Base-by-base conservation (phyloP, 345 rosid genomes). In the Salix koriyanagi region DNA sequence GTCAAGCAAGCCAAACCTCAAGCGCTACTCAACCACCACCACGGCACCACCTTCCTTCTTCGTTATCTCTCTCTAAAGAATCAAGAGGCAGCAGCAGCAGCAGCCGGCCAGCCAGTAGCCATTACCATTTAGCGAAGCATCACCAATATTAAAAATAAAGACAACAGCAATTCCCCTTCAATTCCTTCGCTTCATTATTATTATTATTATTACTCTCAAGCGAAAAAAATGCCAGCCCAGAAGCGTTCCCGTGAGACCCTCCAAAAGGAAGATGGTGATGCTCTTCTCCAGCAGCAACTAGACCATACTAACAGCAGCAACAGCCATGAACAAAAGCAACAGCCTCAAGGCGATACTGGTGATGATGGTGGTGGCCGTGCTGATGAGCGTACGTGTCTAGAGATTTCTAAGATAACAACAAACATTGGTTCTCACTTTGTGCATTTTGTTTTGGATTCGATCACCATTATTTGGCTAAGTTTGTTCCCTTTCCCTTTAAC, bases 151-250 rank as follows among this genome's bases (percentile, higher is more conserved):
- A 46, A 46, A 46, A 14, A 15, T n/a, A 46, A 58, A 58, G 37
- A 58, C 26, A 23, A 10, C 44, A 41, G 13, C 44, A 58, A 58
- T 9, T 58, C 64, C 64, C 62, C 64, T 21, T 9, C n/a, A 30
- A 21, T 69, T 56, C 30, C 39, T 2, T 60, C 18, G 2, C 23
- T 42, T 48, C 30, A 58, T 9, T 58, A 23, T 7, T 56, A 58
- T 8, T 56, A 58, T 8, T 56, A 56, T 58, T 58, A 58, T 58
- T 58, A 14, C 64, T 58, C 23, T n/a, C 64, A 9, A 58, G 64
- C 2, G 36, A 56, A 36, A 37, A 78, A 50, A 77, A 78, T 78
- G 80, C 80, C 80, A 72, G 67, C 80, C 72, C 80, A 78, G 76
- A 78, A 78, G 23, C 80, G 80, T 39, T 46, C 80, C 56, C 28